Evolutionary conservation across 495 filamentous ascomycete genomes (phyloP), one percentile per base, ranked within the genome.

Genomic region (Paragyromitra xinjiangensis): DNA sequence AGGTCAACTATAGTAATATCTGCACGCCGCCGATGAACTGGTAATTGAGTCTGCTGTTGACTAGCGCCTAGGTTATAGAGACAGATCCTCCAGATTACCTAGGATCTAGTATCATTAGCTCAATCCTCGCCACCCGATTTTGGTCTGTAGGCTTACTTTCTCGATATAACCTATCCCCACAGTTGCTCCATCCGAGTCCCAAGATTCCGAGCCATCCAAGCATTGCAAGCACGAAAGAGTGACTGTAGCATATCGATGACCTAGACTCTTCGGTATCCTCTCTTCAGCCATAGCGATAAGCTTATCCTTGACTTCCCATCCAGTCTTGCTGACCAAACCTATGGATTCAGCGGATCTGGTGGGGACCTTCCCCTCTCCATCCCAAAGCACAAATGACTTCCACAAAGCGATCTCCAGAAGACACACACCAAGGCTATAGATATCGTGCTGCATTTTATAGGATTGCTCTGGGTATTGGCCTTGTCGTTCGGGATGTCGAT

Each of bases 371-470:
- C 55, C 51, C 1, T 62, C 8, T 29, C 40, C 19, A 22, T 70
- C 34, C 37, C 56, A 71, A 11, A 63, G 3, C 2, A 87, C 81
- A 69, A 91, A 87, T 1, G 86, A 85, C 6, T 83, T 75, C 89
- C 89, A 90, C 24, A 91, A 72, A 0, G 88, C 89, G 29, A 92
- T 84, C 81, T 92, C 90, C 0, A 92, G 80, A 1, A 92, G 83
- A 71, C 86, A 87, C 5, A 89, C 87, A 0, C 90, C 89, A 11
- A 91, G 84, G 77, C 87, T 89, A 75, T 92, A 92, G 26, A 92
- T 88, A 77, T 92, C 90, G 78, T 91, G 88, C 66, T 88, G 86
- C 87, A 90, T 90, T 4, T 58, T 78, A 69, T 89, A 90, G 9
- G 63, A 37, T 1, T 84, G 83, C 45, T 83, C 69, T 2, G 84